Evolutionary conservation across 2,329 filamentous ascomycete species (phyloP).

Genomic region (Pseudocercospora eumusae): DNA sequence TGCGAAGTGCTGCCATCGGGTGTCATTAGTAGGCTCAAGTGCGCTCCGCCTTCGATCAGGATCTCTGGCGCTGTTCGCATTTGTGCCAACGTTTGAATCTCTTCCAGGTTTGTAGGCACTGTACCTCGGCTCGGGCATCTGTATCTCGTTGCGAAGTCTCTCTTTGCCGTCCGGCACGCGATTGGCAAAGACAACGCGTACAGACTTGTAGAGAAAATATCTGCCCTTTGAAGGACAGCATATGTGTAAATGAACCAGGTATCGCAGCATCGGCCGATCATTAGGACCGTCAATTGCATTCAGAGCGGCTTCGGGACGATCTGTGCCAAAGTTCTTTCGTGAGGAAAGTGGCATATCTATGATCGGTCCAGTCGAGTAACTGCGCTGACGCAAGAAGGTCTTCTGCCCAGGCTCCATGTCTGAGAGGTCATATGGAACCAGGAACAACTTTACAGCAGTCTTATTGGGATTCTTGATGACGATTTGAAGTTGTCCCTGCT

Average conservation of each 20-base stretch:
- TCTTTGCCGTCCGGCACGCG: slow-evolving; percentile 94
- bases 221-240: slow-evolving; percentile 81
- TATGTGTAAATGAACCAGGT: slow-evolving; percentile 90
- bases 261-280: slow-evolving; percentile 76
- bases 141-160: slow-evolving; percentile 84
- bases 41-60: slow-evolving; percentile 24
- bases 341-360: slow-evolving; percentile 66
- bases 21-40: slow-evolving; percentile 15
- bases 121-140: slow-evolving; percentile 83
- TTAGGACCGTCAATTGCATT: slow-evolving; percentile 52
- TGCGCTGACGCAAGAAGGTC: slow-evolving; percentile 92
- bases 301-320: slow-evolving; percentile 55
- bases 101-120: slow-evolving; percentile 73
- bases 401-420: slow-evolving; percentile 95
- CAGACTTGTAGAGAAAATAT: slow-evolving; percentile 86
- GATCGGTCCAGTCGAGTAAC: slow-evolving; percentile 83
- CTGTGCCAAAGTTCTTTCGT: slow-evolving; percentile 53
- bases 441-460: slow-evolving; percentile 92
- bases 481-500: slow-evolving; percentile 92
- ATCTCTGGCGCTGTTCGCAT: slow-evolving; percentile 20
- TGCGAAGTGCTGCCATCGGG: slow-evolving; percentile 19
- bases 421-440: slow-evolving; percentile 86
- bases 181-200: slow-evolving; percentile 95
- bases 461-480: slow-evolving; percentile 99
- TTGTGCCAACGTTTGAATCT: slow-evolving; percentile 41